Evolutionary conservation across 192 early-diverging fungal genomes (phyloP), one percentile per base, ranked within the genome.

Genomic region (Kickxella alabastrina): DNA sequence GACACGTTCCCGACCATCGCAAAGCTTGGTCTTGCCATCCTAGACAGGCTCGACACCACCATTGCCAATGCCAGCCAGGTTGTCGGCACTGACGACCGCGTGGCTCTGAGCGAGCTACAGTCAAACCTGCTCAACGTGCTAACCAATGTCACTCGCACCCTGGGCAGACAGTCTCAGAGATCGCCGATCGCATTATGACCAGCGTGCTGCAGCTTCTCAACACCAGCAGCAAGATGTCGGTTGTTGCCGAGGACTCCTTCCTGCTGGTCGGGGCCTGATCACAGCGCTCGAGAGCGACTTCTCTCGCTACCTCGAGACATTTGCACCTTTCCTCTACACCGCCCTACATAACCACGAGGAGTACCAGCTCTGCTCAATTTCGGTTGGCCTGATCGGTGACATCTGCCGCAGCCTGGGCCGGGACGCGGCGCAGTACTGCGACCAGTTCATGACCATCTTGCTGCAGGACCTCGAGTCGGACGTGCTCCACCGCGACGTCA

Each of bases 341-440:
- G 92, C 90, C 0, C 75, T 99, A 32, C 83, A 88, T 56, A 93
- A 94, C 78, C 85, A 88, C 42, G 86, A 92, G 61, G 95, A 98
- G 60, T 81, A 91, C 66, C 88, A 95, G 69, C 76, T 98, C 47
- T 93, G 92, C 66, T 78, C 84, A 12, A 95, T 98, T 55, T 90
- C 94, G 4, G 85, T 99, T 10, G 97, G 97, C n/a, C 61, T 96
- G 24, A 90, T 98, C 55, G 95, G 95, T 17, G 97, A 99, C 77
- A 89, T 98, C 57, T 92, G 90, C 78, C 88, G 97, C 34, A 80
- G 86, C 10, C 74, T 98, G 40, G 85, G 86, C 43, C 61, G 46
- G 18, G 80, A 87, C 17, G 72, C 77, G 34, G 62, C 82, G 4
- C 79, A 82, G n/a, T 95, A 89, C 70, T 93, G 88, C 68, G 80